phyloP scores from a whole-genome alignment of 1,284 basidiomycete genomes.

The Leucoagaricus sp. region DNA sequence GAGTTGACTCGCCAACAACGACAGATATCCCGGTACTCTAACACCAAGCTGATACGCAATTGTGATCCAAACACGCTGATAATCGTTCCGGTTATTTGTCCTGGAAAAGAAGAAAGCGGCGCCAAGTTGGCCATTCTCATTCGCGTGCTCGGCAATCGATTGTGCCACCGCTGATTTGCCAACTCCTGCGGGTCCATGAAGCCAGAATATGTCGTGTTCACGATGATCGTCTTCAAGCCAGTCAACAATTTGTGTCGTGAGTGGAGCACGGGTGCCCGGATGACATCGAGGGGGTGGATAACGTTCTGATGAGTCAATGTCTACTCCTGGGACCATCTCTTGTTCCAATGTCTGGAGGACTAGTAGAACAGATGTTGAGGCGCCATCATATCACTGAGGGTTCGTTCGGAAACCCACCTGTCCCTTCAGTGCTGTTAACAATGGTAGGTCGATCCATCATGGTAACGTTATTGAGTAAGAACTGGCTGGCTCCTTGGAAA shows the following conservation, averaged over 20 bases:
- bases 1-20: background rate
- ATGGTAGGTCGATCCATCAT: no score
- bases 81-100: background rate
- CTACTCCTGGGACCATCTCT: background rate
- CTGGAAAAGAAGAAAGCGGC: constrained; percentile 10
- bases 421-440: no score
- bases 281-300: background rate
- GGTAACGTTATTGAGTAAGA: no score
- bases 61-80: background rate
- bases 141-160: no score
- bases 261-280: background rate
- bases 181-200: no score
- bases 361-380: background rate
- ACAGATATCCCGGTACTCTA: background rate
- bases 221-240: background rate
- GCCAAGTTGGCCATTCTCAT: no score
- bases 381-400: background rate
- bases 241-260: background rate
- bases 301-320: constrained; percentile 1
- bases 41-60: constrained; percentile 9
- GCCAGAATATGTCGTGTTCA: background rate
- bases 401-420: no score
- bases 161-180: no score
- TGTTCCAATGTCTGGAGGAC: background rate
- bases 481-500: no score